Percentiles rank a stretch among this genome's conserved stretches.
Conservation (phyloP, 176 grass and related monocot genomes). For the Puccinellia tenuiflora region DNA sequence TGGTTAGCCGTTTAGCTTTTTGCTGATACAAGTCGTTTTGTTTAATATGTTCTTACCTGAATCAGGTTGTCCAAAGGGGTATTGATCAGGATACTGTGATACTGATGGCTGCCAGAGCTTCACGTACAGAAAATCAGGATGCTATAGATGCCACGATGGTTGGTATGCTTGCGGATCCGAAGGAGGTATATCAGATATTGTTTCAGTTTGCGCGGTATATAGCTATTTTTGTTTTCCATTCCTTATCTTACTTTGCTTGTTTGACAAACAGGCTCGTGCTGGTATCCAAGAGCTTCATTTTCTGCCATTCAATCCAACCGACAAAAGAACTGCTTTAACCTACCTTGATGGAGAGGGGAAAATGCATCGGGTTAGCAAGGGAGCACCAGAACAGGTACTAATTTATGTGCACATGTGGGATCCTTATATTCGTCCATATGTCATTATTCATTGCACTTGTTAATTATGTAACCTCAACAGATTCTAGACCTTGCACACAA, state of each 20-base stretch:
- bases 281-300: conserved; percentile 80
- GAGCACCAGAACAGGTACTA: conserved; percentile 69
- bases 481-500: conserved; percentile 70
- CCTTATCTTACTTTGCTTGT: background rate
- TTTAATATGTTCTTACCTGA: background rate
- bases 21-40: background rate
- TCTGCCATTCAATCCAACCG: conserved; percentile 76
- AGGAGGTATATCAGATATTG: conserved; percentile 37
- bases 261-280: conserved; percentile 46
- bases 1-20: background rate
- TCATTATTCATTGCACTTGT: background rate
- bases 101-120: conserved; percentile 75
- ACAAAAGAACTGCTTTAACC: conserved; percentile 73
- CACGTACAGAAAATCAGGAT: conserved; percentile 77
- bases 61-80: conserved; percentile 56
- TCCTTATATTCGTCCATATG: background rate
- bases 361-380: conserved; percentile 71
- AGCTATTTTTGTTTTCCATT: background rate
- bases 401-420: background rate
- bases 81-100: conserved; percentile 56
- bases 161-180: conserved; percentile 74
- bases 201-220: background rate
- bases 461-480: conserved; percentile 11
- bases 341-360: conserved; percentile 60
- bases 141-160: conserved; percentile 79